Conservation (phyloP, 345 rosid genomes). For the Geranium rotundifolium region DNA sequence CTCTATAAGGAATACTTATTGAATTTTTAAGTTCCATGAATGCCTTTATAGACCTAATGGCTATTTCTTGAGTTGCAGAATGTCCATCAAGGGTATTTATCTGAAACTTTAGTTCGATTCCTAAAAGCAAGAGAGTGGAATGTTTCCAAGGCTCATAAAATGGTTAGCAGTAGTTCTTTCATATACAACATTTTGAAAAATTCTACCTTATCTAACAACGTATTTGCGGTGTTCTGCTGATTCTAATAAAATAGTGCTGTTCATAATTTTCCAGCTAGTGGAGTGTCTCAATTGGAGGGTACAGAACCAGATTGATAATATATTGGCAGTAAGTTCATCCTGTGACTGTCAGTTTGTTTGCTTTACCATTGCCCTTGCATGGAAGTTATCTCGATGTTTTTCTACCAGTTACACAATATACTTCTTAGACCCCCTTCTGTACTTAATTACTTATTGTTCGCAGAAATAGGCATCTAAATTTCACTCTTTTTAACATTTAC, state of each 20-base stretch:
- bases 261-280: slow-evolving; percentile 46
- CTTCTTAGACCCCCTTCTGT: background rate
- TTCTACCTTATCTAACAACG: background rate
- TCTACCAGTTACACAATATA: background rate
- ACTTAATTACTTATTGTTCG: slow-evolving; percentile 3
- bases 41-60: slow-evolving; percentile 1
- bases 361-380: background rate
- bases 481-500: background rate
- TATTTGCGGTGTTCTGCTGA: background rate
- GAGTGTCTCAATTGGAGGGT: slow-evolving; percentile 83
- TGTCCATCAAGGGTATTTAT: slow-evolving; percentile 54
- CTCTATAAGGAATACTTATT: background rate
- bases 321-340: slow-evolving; percentile 51
- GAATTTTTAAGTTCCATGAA: background rate
- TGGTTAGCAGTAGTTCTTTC: slow-evolving; percentile 30
- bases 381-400: background rate
- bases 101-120: slow-evolving; percentile 51
- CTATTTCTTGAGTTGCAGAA: slow-evolving; percentile 30
- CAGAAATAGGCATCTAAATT: background rate
- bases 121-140: slow-evolving; percentile 65
- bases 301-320: slow-evolving; percentile 69
- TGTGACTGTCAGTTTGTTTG: background rate
- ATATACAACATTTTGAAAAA: background rate
- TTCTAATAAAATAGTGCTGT: slow-evolving; percentile 2
- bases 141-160: slow-evolving; percentile 60